Base-by-base conservation (phyloP, 805 yeast genomes). In the Starmerella geochares region DNA sequence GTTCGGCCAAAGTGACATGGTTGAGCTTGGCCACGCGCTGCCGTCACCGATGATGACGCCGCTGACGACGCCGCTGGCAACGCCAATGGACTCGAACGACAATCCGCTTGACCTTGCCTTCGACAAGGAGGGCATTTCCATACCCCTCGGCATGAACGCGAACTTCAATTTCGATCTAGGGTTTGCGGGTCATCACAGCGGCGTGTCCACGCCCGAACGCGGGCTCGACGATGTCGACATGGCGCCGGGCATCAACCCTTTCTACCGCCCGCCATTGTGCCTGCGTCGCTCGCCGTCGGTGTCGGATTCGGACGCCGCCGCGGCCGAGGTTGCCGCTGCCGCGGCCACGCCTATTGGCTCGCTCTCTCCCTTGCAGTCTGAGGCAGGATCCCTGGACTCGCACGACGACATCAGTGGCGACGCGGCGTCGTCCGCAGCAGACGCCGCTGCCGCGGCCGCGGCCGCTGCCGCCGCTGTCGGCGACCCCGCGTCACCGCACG, bases 261-360 rank as follows among this genome's bases (percentile, higher is more conserved):
- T 64, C 55, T 65, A 65, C 56, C 50, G 57, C 49, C 65, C 65
- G 19, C 61, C 65, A 8, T 33, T 64, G 14, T 64, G 42, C 47
- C 44, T 58, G 47, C 54, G 58, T 11, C 25, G 29, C 16, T 13
- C 28, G 23, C 24, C 47, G 31, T n/a, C 23, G 11, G 9, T 9
- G 19, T 11, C 42, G 16, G n/a, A 6, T 9, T 19, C 35, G 6
- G 40, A 23, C 2, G 47, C 46, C 2, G 51, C 46, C 1, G 51
- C 47, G 14, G 47, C 43, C 2, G 47, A 31, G 23, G 51, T 43
- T 20, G 36, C 46, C 19, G 25, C 44, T 21, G 29, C 33, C 33
- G 33, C 35, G 38, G 28, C 37, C 14, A 9, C 36, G 27, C 32
- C 27, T 13, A 10, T 20, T 16, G 27, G 28, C 36, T 11, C 37